Percentiles rank a stretch among this genome's conserved stretches.
phyloP scores from a whole-genome alignment of 371 early-diverging fungal genomes.

The Mucor sp. region DNA sequence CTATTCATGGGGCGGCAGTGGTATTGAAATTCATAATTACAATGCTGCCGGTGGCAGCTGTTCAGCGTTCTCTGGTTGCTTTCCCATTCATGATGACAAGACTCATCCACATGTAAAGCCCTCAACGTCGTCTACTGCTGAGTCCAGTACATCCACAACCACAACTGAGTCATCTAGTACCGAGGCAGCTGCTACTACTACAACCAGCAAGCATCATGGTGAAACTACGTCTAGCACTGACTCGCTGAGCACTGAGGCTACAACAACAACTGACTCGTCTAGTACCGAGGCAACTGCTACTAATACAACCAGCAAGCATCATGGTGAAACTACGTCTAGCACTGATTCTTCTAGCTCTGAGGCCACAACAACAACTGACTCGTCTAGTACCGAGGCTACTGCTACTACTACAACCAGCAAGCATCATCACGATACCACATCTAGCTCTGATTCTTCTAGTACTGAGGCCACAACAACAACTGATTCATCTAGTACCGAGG shows the following conservation, averaged over 20 bases:
- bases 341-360: neutral
- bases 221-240: too few species aligned
- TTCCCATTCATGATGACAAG: neutral
- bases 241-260: neutral
- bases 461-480: neutral
- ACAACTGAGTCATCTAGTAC: neutral
- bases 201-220: neutral
- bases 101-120: neutral
- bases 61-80: neutral
- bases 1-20: neutral
- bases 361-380: neutral
- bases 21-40: constrained; percentile 7
- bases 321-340: neutral
- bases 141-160: neutral
- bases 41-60: constrained; percentile 6
- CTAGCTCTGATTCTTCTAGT: too few species aligned
- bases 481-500: too few species aligned
- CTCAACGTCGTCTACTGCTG: neutral
- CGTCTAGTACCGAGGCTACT: neutral
- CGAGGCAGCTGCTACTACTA: neutral
- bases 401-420: neutral
- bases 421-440: neutral
- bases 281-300: neutral
- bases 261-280: neutral
- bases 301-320: neutral